These are phyloP conservation scores for Orobanche coerulescens DNA, from an alignment of 257 asterid genomes.

Conservation along the genomic window DNA sequence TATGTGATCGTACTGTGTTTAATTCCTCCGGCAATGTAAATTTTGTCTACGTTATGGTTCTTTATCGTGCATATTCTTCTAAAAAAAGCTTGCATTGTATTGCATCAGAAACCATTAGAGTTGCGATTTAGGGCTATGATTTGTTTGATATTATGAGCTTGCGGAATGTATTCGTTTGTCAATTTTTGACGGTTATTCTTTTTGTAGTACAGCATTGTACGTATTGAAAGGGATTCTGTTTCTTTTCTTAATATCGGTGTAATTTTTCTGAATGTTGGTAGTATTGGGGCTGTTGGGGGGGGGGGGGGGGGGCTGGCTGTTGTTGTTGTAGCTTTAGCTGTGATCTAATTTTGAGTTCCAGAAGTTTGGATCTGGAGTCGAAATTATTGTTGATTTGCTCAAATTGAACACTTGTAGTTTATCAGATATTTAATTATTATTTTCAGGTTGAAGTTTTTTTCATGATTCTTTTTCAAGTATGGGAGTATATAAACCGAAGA, in stretches of 20 bases:
- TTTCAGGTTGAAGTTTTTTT: slow-evolving; percentile 20
- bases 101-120: too few species aligned
- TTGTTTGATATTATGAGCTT: neutral
- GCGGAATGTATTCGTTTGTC: neutral
- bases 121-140: neutral
- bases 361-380: neutral
- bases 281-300: too few species aligned
- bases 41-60: neutral
- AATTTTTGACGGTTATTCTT: too few species aligned
- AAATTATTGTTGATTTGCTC: neutral
- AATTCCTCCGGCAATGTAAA: neutral
- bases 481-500: slow-evolving; percentile 32
- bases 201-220: neutral
- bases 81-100: neutral
- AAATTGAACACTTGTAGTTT: neutral
- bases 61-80: neutral
- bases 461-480: slow-evolving; percentile 22
- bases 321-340: neutral
- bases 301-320: too few species aligned
- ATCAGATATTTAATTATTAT: neutral
- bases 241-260: neutral
- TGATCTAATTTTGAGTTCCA: neutral
- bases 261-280: too few species aligned
- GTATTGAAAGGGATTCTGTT: neutral
- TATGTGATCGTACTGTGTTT: neutral